Conservation (phyloP, 2,329 filamentous ascomycete species). For the Curvularia verruculosa region DNA sequence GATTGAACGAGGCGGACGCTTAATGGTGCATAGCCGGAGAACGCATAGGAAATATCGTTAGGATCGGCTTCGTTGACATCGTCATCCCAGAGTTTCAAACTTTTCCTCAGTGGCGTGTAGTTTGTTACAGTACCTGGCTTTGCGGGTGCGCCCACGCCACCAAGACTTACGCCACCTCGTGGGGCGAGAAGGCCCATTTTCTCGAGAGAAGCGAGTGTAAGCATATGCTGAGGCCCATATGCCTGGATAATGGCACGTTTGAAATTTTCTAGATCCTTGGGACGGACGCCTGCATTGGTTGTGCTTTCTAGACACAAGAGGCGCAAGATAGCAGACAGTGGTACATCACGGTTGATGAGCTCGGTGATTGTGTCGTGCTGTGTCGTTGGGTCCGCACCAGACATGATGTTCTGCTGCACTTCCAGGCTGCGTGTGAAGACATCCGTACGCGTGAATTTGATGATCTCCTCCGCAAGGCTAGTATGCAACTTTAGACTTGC, state of each 20-base stretch:
- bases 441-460: conserved; percentile 88
- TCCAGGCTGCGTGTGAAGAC: conserved; percentile 87
- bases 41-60: conserved; percentile 96
- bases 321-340: conserved; percentile 80
- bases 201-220: conserved; percentile 87
- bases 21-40: conserved; percentile 93
- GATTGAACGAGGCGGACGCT: conserved; percentile 91
- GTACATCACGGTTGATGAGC: conserved; percentile 85
- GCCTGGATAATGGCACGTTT: conserved; percentile 86
- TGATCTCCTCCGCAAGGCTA: conserved; percentile 90
- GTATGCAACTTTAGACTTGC: conserved; percentile 92
- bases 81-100: conserved; percentile 87
- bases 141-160: conserved; percentile 54
- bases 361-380: conserved; percentile 93
- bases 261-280: conserved; percentile 87
- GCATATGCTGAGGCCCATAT: conserved; percentile 92
- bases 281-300: conserved; percentile 84
- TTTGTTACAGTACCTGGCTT: conserved; percentile 67
- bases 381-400: conserved; percentile 83
- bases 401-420: conserved; percentile 93
- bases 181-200: conserved; percentile 86
- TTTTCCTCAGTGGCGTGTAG: conserved; percentile 85
- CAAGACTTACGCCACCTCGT: conserved; percentile 42
- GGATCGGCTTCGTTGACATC: conserved; percentile 96
- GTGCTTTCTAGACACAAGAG: conserved; percentile 91